phyloP scores from a whole-genome alignment of 2,329 filamentous ascomycete species.

The Chaetomiaceae sp. region DNA sequence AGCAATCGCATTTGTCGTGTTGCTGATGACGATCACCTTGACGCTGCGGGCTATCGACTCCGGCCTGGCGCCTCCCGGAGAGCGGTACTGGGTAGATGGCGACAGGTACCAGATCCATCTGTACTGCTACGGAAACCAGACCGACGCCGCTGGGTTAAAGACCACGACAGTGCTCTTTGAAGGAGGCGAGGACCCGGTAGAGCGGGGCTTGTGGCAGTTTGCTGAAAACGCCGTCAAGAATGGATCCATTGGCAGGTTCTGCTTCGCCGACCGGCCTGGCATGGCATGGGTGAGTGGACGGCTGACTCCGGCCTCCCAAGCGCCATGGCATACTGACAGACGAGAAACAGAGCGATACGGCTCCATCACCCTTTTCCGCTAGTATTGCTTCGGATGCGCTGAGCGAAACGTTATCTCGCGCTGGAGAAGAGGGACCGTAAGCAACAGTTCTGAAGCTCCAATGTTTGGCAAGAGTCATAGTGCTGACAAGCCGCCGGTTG shows the following conservation, averaged over 20 bases:
- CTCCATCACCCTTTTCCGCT: conserved; percentile 86
- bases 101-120: conserved; percentile 84
- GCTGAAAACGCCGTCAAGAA: conserved; percentile 71
- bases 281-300: conserved; percentile 60
- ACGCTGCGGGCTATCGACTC: conserved; percentile 77
- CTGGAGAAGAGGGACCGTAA: conserved; percentile 72
- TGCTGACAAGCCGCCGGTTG: neutral
- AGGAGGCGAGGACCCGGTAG: conserved; percentile 73
- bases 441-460: neutral
- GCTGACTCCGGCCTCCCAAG: too few relatives aligned
- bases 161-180: conserved; percentile 83
- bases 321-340: neutral
- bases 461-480: neutral
- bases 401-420: conserved; percentile 75
- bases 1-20: conserved; percentile 61
- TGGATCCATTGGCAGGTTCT: conserved; percentile 81
- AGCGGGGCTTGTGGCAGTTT: conserved; percentile 74
- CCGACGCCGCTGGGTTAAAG: conserved; percentile 48
- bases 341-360: conserved; percentile 63
- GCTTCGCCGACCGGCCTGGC: conserved; percentile 91
- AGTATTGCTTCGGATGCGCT: conserved; percentile 89
- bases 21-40: conserved; percentile 76
- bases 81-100: conserved; percentile 74
- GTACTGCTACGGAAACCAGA: conserved; percentile 73
- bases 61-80: conserved; percentile 66